phyloP scores from a whole-genome alignment of 192 early-diverging fungal species.

The Thamnidium elegans region DNA sequence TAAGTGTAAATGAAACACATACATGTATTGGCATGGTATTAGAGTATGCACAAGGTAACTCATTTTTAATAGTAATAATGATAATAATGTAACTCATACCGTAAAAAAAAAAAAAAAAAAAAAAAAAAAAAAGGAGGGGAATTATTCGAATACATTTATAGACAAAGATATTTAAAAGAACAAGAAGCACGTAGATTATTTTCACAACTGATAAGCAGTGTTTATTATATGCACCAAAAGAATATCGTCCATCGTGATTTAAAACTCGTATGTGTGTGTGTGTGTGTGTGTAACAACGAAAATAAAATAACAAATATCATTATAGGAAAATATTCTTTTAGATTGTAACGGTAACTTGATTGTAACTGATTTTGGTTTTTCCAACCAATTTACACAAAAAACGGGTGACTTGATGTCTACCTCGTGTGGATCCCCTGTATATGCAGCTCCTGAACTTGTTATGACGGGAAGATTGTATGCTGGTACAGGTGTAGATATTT shows the following conservation, averaged over 20 bases:
- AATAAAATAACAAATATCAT: no score
- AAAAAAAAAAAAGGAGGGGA: constrained; percentile 75
- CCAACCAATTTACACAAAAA: constrained; percentile 79
- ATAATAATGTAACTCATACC: no score
- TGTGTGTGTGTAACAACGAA: neutral
- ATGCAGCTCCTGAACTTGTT: constrained; percentile 98
- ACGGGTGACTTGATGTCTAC: constrained; percentile 85
- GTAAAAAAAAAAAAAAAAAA: constrained; percentile 37
- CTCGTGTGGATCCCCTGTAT: constrained; percentile 96
- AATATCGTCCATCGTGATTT: constrained; percentile 96
- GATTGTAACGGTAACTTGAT: constrained; percentile 90
- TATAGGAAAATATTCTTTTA: constrained; percentile 78
- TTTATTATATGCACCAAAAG: constrained; percentile 89
- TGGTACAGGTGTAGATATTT: constrained; percentile 94
- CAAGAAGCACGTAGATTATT: constrained; percentile 87
- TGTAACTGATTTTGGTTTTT: constrained; percentile 99
- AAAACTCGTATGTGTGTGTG: constrained; percentile 67
- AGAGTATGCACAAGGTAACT: constrained; percentile 67
- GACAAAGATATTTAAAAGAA: constrained; percentile 90
- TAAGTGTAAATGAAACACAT: constrained; percentile 95
- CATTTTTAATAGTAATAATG: no score
- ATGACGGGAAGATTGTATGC: constrained; percentile 93
- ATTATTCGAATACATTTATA: constrained; percentile 95
- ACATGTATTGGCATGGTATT: constrained; percentile 96
- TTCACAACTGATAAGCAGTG: constrained; percentile 89